Percentiles rank a stretch among this genome's conserved stretches.
These are phyloP conservation scores for Phytophthora rubi DNA, from an alignment of 352 stramenopile genomes.

Conservation along the genomic window DNA sequence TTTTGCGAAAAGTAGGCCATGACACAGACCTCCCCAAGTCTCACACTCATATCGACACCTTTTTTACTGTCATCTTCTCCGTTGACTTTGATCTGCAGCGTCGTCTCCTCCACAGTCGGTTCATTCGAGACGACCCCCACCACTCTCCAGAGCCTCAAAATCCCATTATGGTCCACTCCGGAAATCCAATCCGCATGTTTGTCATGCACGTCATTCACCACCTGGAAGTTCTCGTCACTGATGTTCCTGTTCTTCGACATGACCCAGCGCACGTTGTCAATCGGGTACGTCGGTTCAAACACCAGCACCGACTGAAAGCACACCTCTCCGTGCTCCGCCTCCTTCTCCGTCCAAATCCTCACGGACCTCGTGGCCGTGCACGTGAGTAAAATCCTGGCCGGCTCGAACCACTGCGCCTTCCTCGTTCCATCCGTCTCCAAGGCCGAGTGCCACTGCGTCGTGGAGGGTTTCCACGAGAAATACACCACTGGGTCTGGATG, in stretches of 20 bases:
- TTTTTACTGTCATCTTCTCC: conserved; percentile 46
- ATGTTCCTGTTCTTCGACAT: conserved; percentile 84
- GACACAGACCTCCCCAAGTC: conserved; percentile 67
- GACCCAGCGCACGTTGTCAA: conserved; percentile 80
- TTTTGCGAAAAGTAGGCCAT: conserved; percentile 87
- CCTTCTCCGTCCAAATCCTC: conserved; percentile 69
- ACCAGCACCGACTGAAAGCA: conserved; percentile 47
- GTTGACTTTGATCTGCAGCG: conserved; percentile 77
- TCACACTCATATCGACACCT: conserved; percentile 1
- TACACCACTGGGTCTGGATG: conserved; percentile 79
- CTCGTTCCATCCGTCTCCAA: conserved; percentile 62
- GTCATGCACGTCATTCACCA: conserved; percentile 46
- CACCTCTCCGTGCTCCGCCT: neutral
- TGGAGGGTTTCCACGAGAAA: conserved; percentile 83
- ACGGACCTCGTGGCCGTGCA: conserved; percentile 58
- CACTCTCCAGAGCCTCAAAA: conserved; percentile 77
- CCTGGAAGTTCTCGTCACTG: conserved; percentile 77
- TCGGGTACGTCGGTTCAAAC: conserved; percentile 60
- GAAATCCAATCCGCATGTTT: conserved; percentile 79
- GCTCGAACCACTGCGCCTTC: conserved; percentile 79
- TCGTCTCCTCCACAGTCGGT: conserved; percentile 59
- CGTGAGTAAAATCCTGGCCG: conserved; percentile 75
- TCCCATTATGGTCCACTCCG: conserved; percentile 63
- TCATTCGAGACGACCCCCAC: conserved; percentile 43
- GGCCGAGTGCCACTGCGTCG: conserved; percentile 56